These are phyloP conservation scores for Neckera pumila DNA, from an alignment of 225 moss, liverwort and hornwort genomes.

Conservation along the genomic window DNA sequence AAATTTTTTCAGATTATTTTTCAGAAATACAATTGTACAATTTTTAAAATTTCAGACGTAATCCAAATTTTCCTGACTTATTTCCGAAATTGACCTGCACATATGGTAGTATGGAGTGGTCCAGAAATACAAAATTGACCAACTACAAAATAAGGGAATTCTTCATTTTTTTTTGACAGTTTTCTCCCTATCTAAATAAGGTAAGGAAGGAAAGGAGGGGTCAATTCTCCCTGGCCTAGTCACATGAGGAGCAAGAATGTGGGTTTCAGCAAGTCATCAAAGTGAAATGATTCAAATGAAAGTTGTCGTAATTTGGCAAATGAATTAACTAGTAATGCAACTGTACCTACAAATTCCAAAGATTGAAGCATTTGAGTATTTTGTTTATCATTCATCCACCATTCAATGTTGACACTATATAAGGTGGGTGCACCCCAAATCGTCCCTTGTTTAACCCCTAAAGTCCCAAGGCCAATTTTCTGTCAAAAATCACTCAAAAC, in stretches of 20 bases:
- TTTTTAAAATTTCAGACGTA: no score
- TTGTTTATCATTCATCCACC: neutral
- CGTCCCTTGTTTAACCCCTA: no score
- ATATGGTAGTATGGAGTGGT: accelerated
- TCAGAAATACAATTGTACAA: no score
- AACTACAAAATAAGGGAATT: neutral
- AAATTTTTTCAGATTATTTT: no score
- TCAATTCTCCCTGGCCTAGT: neutral
- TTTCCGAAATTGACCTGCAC: no score
- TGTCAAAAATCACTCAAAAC: no score
- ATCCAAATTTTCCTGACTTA: no score
- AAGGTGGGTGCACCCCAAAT: no score
- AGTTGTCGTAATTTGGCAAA: neutral
- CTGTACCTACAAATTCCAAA: neutral
- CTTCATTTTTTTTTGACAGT: neutral
- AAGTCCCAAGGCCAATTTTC: no score
- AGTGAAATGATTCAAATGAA: no score
- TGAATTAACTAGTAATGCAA: neutral
- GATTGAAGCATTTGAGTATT: neutral
- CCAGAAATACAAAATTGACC: neutral
- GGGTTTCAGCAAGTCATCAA: neutral
- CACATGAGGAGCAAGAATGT: neutral
- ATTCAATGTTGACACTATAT: neutral
- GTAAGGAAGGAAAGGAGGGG: neutral
- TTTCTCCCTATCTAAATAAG: accelerated